These are phyloP conservation scores for Zostera marina DNA, from an alignment of 116 monocot species.

Conservation along the genomic window DNA sequence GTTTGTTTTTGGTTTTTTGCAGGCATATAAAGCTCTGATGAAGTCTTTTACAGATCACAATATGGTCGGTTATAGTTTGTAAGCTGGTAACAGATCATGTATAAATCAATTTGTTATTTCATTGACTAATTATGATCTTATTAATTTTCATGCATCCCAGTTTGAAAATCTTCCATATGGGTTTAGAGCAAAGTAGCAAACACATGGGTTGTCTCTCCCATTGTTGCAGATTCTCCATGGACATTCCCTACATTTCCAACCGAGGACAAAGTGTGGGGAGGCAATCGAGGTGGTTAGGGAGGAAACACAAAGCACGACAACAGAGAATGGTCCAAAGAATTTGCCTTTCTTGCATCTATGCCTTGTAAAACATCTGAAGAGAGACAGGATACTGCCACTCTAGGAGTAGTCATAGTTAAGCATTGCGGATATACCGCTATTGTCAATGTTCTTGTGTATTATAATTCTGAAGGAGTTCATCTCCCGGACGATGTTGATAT, in stretches of 20 bases:
- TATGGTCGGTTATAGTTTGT: no score
- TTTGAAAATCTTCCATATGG: slow-evolving; percentile 99
- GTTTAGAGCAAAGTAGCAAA: slow-evolving; percentile 92
- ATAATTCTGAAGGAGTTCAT: slow-evolving; percentile 11
- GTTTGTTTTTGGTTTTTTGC: slow-evolving; percentile 13
- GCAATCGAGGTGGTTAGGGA: slow-evolving; percentile 83
- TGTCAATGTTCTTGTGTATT: slow-evolving; percentile 52
- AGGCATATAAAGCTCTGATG: slow-evolving; percentile 90
- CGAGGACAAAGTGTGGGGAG: slow-evolving; percentile 83
- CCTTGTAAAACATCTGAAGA: slow-evolving; percentile 90
- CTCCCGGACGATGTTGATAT: slow-evolving; percentile 38
- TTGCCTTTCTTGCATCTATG: slow-evolving; percentile 65
- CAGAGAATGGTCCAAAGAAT: slow-evolving; percentile 65
- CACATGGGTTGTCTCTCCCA: slow-evolving; percentile 90
- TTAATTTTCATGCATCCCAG: slow-evolving; percentile 17
- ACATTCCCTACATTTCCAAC: slow-evolving; percentile 55
- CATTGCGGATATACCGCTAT: slow-evolving; percentile 79
- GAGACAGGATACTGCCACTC: slow-evolving; percentile 90
- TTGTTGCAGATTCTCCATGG: slow-evolving; percentile 44
- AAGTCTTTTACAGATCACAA: slow-evolving; percentile 91
- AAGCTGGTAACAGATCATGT: neutral
- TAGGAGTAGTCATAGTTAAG: slow-evolving; percentile 67
- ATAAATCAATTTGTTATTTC: neutral
- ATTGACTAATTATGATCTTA: neutral
- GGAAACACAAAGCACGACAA: slow-evolving; percentile 49